Conservation (phyloP, 768 basidiomycete genomes). For the Calocybe gangraenosa region DNA sequence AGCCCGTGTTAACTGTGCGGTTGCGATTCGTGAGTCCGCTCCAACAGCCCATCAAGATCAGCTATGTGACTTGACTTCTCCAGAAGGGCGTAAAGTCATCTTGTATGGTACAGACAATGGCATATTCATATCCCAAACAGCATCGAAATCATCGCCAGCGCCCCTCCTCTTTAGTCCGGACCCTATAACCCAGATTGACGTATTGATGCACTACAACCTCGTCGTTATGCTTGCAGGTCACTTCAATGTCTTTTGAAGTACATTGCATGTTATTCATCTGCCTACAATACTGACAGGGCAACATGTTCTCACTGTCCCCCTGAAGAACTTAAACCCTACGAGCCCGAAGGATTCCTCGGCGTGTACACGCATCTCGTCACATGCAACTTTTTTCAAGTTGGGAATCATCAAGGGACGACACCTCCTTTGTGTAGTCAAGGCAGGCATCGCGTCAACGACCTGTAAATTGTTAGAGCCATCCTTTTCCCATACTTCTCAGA, state of each 20-base stretch:
- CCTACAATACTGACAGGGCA: conserved; percentile 3
- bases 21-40: conserved; percentile 5
- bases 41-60: too few relatives aligned
- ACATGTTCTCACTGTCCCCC: conserved; percentile 8
- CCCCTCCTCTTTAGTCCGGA: conserved; percentile 6
- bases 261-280: not conserved
- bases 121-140: conserved; percentile 6
- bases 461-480: conserved; percentile 13
- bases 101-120: conserved; percentile 15
- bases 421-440: conserved; percentile 46
- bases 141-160: conserved; percentile 2
- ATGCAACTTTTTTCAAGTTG: conserved; percentile 29
- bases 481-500: not conserved
- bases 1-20: conserved; percentile 8
- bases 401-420: conserved; percentile 35
- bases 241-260: conserved; percentile 2
- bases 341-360: not conserved
- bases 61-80: not conserved
- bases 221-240: conserved; percentile 71
- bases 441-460: conserved; percentile 34
- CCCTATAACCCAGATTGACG: conserved; percentile 66
- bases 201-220: conserved; percentile 70
- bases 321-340: not conserved
- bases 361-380: conserved; percentile 12
- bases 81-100: conserved; percentile 4